A percentile compares a stretch with the other conserved stretches of the same genome.
phyloP scores from a whole-genome alignment of 108 stramenopile species.

The Cyclotella sp. region DNA sequence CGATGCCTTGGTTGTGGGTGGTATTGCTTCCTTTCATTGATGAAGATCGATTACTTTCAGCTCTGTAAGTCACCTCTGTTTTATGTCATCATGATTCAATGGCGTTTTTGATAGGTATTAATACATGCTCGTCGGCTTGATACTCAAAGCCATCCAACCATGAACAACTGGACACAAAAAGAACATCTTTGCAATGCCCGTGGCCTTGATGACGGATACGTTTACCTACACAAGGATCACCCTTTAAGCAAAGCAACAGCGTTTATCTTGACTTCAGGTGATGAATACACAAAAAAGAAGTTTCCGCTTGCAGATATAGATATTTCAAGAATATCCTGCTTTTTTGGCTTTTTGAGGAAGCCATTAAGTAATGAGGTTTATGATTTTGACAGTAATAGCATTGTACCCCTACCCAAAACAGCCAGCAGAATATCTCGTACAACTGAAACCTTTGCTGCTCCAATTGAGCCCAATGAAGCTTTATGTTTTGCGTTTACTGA shows the following conservation, averaged over 20 bases:
- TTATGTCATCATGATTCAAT: slow-evolving; percentile 8
- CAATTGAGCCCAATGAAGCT: slow-evolving; percentile 66
- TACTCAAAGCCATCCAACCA: slow-evolving; percentile 67
- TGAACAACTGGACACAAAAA: slow-evolving; percentile 83
- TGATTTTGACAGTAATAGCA: slow-evolving; percentile 62
- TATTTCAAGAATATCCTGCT: slow-evolving; percentile 55
- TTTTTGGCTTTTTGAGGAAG: slow-evolving; percentile 78
- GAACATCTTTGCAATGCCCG: slow-evolving; percentile 83
- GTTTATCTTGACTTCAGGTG: slow-evolving; percentile 57
- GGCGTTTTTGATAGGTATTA: background rate
- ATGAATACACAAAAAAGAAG: slow-evolving; percentile 58
- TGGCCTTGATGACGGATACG: slow-evolving; percentile 89
- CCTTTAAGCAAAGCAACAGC: slow-evolving; percentile 55
- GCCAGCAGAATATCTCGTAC: slow-evolving; percentile 61
- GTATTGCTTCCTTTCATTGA: slow-evolving; percentile 98
- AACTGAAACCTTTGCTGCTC: slow-evolving; percentile 61
- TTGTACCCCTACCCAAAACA: slow-evolving; percentile 55
- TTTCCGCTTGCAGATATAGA: slow-evolving; percentile 59
- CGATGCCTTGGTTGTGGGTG: slow-evolving; percentile 99
- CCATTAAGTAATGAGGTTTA: slow-evolving; percentile 81
- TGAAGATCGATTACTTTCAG: slow-evolving; percentile 88
- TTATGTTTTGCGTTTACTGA: slow-evolving; percentile 85
- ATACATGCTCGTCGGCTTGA: background rate
- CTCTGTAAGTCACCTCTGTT: slow-evolving; percentile 60
- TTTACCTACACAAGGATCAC: slow-evolving; percentile 75